phyloP scores from a whole-genome alignment of 352 stramenopile genomes.

The Blastocystis sp. region DNA sequence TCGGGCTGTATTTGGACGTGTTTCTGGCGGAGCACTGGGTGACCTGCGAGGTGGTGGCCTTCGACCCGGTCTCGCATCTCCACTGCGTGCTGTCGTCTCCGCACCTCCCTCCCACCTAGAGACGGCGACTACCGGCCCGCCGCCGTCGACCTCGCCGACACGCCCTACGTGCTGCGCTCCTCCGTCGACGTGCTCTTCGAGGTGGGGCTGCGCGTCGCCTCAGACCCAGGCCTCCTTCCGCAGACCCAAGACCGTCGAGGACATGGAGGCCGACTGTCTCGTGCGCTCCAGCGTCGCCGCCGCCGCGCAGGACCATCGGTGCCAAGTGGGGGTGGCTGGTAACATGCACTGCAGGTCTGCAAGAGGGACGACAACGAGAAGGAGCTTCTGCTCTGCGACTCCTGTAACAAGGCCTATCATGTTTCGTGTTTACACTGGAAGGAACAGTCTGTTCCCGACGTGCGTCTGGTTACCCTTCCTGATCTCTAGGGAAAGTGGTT shows the following conservation, averaged over 20 bases:
- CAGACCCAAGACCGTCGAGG: not conserved
- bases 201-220: not conserved
- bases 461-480: not conserved
- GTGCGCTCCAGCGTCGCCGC: not conserved
- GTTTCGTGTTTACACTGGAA: not conserved
- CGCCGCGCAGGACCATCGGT: not conserved
- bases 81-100: not conserved
- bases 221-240: not conserved
- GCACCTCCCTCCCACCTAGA: not conserved
- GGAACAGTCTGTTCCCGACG: not conserved
- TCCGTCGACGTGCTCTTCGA: not conserved
- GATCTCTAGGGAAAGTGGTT: slow-evolving; percentile 39
- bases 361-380: not conserved
- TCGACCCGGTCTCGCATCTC: not conserved
- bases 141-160: not conserved
- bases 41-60: not conserved
- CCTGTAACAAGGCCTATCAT: slow-evolving; percentile 6
- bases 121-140: not conserved
- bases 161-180: not conserved
- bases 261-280: not conserved
- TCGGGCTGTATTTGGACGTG: slow-evolving; percentile 8
- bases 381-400: not conserved
- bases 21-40: slow-evolving; percentile 1
- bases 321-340: not conserved
- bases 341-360: not conserved